phyloP scores from a whole-genome alignment of 208 protist genomes.

The Crithidia expoeki region DNA sequence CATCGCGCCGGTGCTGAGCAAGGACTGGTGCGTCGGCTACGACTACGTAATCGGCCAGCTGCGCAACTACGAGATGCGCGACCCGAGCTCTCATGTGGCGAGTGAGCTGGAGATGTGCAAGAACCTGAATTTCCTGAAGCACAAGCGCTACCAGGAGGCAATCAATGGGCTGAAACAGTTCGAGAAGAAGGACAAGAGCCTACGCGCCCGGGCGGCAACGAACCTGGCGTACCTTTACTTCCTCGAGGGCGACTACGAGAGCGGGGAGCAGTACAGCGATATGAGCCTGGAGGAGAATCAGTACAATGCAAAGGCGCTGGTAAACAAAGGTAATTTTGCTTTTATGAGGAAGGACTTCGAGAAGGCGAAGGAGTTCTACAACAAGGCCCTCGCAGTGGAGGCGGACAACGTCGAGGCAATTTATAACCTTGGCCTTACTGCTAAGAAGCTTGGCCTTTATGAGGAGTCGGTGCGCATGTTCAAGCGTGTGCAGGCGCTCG shows the following conservation, averaged over 20 bases:
- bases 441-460: slow-evolving; percentile 90
- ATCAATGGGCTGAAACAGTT: slow-evolving; percentile 95
- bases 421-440: slow-evolving; percentile 96
- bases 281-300: slow-evolving; percentile 93
- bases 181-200: slow-evolving; percentile 95
- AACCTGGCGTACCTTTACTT: slow-evolving; percentile 98
- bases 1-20: slow-evolving; percentile 94
- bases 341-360: slow-evolving; percentile 91
- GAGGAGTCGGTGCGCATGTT: slow-evolving; percentile 95
- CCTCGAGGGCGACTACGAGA: slow-evolving; percentile 96
- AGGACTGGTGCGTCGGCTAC: slow-evolving; percentile 93
- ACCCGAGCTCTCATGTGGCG: slow-evolving; percentile 86
- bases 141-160: slow-evolving; percentile 93
- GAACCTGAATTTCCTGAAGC: slow-evolving; percentile 94
- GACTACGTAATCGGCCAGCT: slow-evolving; percentile 95
- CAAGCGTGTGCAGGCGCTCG: slow-evolving; percentile 92
- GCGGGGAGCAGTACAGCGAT: slow-evolving; percentile 96
- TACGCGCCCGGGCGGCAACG: slow-evolving; percentile 93
- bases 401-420: slow-evolving; percentile 97
- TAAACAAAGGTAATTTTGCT: slow-evolving; percentile 97
- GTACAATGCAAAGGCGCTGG: slow-evolving; percentile 97
- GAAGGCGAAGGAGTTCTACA: slow-evolving; percentile 93
- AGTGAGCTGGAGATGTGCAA: slow-evolving; percentile 96
- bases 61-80: slow-evolving; percentile 89
- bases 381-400: slow-evolving; percentile 95